phyloP scores from a whole-genome alignment of 1,284 basidiomycete species.

The Boletus putidus region DNA sequence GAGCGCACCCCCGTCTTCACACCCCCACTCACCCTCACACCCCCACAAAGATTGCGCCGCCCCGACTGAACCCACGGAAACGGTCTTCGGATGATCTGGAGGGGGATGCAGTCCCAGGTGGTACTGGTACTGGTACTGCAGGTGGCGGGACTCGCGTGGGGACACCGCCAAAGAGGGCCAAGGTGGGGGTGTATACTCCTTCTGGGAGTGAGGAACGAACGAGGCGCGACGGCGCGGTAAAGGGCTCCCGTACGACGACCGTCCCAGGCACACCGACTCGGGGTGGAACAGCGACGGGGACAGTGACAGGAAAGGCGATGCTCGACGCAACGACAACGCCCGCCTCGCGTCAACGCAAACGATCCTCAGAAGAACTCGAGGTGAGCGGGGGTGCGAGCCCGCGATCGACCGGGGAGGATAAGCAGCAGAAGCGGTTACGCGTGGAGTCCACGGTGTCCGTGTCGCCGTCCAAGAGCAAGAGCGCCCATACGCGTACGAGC shows the following conservation, averaged over 20 bases:
- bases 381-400: constrained; percentile 12
- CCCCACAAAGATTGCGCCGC: constrained; percentile 26
- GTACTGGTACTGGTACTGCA: background rate
- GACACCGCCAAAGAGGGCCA: constrained; percentile 36
- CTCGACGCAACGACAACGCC: constrained; percentile 1
- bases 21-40: background rate
- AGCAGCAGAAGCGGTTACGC: constrained; percentile 36
- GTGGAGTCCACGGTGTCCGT: constrained; percentile 23
- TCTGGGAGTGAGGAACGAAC: constrained; percentile 13
- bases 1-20: background rate
- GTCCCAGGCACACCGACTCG: constrained; percentile 2
- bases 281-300: background rate
- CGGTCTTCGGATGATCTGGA: constrained; percentile 38
- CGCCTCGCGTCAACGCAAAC: constrained; percentile 34
- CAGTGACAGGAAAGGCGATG: background rate
- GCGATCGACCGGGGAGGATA: constrained; percentile 17
- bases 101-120: constrained; percentile 9
- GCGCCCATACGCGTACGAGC: background rate
- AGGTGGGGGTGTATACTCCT: constrained; percentile 22
- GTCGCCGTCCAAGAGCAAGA: constrained; percentile 11
- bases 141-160: constrained; percentile 16
- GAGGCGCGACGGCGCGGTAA: background rate
- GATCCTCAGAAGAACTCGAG: constrained; percentile 37
- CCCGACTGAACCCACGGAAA: constrained; percentile 34
- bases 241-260: background rate